Conservation (phyloP, 768 basidiomycete genomes). For the Xanthoconium stramineum region DNA sequence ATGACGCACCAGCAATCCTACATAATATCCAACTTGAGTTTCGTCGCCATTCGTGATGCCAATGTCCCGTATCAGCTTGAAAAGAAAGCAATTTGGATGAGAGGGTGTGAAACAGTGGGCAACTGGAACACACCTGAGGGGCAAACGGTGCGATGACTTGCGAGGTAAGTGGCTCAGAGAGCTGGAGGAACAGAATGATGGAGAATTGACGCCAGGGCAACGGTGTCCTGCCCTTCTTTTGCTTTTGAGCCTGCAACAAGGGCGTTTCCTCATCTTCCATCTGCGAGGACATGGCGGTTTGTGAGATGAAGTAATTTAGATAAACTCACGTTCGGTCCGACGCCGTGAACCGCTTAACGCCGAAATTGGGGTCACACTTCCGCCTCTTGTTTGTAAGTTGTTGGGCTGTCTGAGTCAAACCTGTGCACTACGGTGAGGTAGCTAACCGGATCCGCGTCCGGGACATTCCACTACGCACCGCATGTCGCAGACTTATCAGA, state of each 20-base stretch:
- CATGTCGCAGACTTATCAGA: too few species aligned
- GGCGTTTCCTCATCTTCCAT: slow-evolving; percentile 62
- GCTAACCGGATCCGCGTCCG: too few species aligned
- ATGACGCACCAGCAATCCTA: slow-evolving; percentile 62
- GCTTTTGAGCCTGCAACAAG: slow-evolving; percentile 39
- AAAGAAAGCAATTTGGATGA: not conserved
- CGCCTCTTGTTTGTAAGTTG: too few species aligned
- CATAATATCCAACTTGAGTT: slow-evolving; percentile 70
- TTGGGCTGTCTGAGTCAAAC: too few species aligned
- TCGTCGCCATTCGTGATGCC: slow-evolving; percentile 71
- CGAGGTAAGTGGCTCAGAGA: slow-evolving; percentile 73
- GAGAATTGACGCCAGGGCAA: slow-evolving; percentile 69
- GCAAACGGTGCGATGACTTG: slow-evolving; percentile 77
- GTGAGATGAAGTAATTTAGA: slow-evolving; percentile 3
- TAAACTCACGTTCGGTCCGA: too few species aligned
- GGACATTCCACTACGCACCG: too few species aligned
- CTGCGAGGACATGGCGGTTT: slow-evolving; percentile 24
- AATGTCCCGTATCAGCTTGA: slow-evolving; percentile 60
- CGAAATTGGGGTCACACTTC: too few species aligned
- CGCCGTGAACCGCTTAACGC: too few species aligned
- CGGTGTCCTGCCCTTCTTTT: slow-evolving; percentile 45
- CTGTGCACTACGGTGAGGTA: too few species aligned
- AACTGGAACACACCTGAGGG: slow-evolving; percentile 50
- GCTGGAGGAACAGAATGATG: slow-evolving; percentile 69
- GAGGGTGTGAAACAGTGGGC: not conserved